Conservation (phyloP, 768 basidiomycete genomes). For the Amanita thiersii region DNA sequence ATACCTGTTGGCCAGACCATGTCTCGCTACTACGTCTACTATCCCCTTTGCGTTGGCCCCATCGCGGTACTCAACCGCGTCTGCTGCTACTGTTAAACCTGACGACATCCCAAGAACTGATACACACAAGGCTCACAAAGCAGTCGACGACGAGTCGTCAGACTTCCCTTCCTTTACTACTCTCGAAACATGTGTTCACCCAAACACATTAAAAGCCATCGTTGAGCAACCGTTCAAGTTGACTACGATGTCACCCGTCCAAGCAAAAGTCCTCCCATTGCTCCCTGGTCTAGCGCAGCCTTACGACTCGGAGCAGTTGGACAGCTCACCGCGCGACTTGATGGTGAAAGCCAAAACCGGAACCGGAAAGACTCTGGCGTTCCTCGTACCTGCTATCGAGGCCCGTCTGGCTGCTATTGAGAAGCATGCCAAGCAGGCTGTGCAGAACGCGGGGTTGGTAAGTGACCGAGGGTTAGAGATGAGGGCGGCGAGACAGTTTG, state of each 20-base stretch:
- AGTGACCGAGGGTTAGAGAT: slow-evolving; percentile 20
- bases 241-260: slow-evolving; percentile 72
- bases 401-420: slow-evolving; percentile 57
- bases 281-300: slow-evolving; percentile 64
- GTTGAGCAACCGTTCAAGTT: slow-evolving; percentile 58
- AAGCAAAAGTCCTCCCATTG: slow-evolving; percentile 67
- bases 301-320: slow-evolving; percentile 26
- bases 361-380: slow-evolving; percentile 84
- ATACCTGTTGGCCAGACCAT: too few relatives aligned
- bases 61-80: too few relatives aligned
- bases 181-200: slow-evolving; percentile 30
- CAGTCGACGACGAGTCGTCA: slow-evolving; percentile 4
- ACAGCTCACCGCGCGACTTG: slow-evolving; percentile 47
- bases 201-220: slow-evolving; percentile 47
- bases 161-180: slow-evolving; percentile 23
- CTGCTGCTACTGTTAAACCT: too few relatives aligned
- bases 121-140: too few relatives aligned
- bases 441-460: slow-evolving; percentile 31
- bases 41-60: too few relatives aligned
- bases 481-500: slow-evolving; percentile 27
- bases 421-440: slow-evolving; percentile 29
- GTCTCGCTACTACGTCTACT: too few relatives aligned
- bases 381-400: slow-evolving; percentile 83
- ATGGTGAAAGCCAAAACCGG: slow-evolving; percentile 86
- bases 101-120: too few relatives aligned